phyloP scores from a whole-genome alignment of 306 rosid genomes.

The Elaeagnus macrophylla region DNA sequence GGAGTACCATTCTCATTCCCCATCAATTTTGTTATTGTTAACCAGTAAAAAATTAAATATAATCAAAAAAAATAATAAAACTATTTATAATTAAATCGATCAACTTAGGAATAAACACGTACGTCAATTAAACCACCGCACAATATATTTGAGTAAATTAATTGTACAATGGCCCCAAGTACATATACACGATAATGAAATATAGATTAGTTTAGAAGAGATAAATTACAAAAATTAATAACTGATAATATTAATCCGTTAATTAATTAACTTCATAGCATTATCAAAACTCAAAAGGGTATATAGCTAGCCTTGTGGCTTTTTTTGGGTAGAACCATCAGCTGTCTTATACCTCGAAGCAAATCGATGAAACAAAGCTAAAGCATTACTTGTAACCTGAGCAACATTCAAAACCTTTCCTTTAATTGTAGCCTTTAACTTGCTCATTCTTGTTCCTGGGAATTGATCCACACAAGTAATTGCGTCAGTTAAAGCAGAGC shows the following conservation, averaged over 20 bases:
- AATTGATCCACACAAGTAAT: constrained; percentile 34
- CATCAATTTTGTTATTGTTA: too few relatives aligned
- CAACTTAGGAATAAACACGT: too few relatives aligned
- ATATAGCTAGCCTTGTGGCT: constrained; percentile 1
- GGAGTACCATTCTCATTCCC: too few relatives aligned
- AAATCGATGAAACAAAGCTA: constrained; percentile 46
- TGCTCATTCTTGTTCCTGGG: constrained; percentile 38
- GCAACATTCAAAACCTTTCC: constrained; percentile 53
- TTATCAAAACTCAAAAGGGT: not conserved
- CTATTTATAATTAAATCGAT: too few relatives aligned
- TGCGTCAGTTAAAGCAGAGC: constrained; percentile 53
- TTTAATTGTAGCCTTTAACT: constrained; percentile 38
- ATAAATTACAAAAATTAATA: not conserved
- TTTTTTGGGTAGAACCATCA: constrained; percentile 11
- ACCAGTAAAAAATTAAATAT: too few relatives aligned
- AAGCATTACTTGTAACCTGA: constrained; percentile 43
- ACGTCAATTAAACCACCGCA: too few relatives aligned
- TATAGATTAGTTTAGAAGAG: too few relatives aligned
- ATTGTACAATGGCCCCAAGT: too few relatives aligned
- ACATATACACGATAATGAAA: too few relatives aligned
- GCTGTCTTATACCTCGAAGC: constrained; percentile 27
- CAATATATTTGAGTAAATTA: too few relatives aligned
- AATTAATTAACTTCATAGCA: not conserved
- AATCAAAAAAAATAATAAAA: too few relatives aligned
- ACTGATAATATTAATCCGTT: too few relatives aligned